Evolutionary conservation across 306 rosid species (phyloP), one percentile per base, ranked within the genome.

Genomic region (Dalbergia cochinchinensis): DNA sequence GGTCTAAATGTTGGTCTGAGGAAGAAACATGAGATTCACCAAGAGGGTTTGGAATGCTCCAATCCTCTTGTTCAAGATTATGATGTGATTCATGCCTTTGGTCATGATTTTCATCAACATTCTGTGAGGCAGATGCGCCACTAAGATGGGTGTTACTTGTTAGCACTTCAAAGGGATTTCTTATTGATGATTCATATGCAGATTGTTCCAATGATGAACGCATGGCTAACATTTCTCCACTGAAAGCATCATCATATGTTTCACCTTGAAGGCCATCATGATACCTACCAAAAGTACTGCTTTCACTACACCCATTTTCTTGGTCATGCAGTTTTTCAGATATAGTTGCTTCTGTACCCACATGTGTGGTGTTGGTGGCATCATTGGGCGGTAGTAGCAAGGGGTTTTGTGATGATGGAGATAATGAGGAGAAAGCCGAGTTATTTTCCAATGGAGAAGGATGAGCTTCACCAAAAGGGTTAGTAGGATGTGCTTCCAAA

Each of bases 391-490:
- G 11, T 22, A 41, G 0, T 42, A 73, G 16, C 63, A 74, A 74
- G 18, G 80, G 76, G 22, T 81, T 81, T 34, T 74, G 74, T 54
- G 76, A 73, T 45, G 73, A 31, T 45, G 61, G 41, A 5, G 41
- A 37, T 4, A 37, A 26, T 41, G 82, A 55, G 37, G 74, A 47
- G 6, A 16, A n/a, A 1, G 39, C 6, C 14, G n/a, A 50, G 77
- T 50, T 19, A 14, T 70, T 48, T 34, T 11, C 4, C 1, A 63
- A 64, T 18, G 48, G 26, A 64, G 68, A 55, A 73, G 26, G 50
- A 74, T 65, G 11, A 44, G 66, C 9, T 14, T 74, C 84, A 66
- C 44, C 76, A 74, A 74, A 72, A 83, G 66, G 60, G 48, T 59
- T 59, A 44, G 57, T 37, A 58, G 44, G 13, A 51, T 42, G 34